Evolutionary conservation across 495 filamentous ascomycete genomes (phyloP).

Genomic region (Penicillium bialowiezense): DNA sequence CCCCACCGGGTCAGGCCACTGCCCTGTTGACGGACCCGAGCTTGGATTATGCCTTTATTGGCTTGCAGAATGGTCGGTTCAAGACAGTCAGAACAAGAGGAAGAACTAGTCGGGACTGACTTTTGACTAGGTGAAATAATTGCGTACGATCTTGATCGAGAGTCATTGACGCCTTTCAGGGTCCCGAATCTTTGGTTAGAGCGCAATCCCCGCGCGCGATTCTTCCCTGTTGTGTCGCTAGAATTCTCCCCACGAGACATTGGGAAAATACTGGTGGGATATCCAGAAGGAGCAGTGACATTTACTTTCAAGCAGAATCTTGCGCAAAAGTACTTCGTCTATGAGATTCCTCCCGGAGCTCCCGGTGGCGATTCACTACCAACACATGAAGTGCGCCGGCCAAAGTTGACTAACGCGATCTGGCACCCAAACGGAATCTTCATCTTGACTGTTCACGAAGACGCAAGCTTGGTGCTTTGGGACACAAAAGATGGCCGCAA

Average conservation of each 20-base stretch:
- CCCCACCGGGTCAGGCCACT: conserved; percentile 68
- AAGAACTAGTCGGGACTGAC: no score
- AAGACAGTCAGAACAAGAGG: no score
- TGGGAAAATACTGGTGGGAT: conserved; percentile 86
- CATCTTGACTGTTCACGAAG: conserved; percentile 81
- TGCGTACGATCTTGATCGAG: conserved; percentile 86
- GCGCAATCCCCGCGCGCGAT: conserved; percentile 53
- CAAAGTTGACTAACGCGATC: conserved; percentile 70
- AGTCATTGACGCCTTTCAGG: conserved; percentile 68
- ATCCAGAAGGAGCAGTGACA: conserved; percentile 79
- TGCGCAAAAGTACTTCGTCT: conserved; percentile 74
- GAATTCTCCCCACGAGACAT: conserved; percentile 88
- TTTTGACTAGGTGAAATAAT: conserved; percentile 64
- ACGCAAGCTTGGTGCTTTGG: conserved; percentile 89
- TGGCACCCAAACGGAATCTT: conserved; percentile 98
- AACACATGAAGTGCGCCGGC: conserved; percentile 54
- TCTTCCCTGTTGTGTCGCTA: conserved; percentile 66
- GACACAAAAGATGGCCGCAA: conserved; percentile 88
- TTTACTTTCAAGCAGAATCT: conserved; percentile 91
- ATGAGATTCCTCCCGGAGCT: conserved; percentile 77
- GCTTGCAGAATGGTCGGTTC: conserved; percentile 60
- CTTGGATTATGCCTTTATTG: conserved; percentile 86
- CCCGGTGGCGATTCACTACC: conserved; percentile 72
- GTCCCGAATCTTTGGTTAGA: conserved; percentile 83
- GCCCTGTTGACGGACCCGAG: conserved; percentile 76